Conservation (phyloP, 179 eudicot species). For the Patellifolia procumbens region DNA sequence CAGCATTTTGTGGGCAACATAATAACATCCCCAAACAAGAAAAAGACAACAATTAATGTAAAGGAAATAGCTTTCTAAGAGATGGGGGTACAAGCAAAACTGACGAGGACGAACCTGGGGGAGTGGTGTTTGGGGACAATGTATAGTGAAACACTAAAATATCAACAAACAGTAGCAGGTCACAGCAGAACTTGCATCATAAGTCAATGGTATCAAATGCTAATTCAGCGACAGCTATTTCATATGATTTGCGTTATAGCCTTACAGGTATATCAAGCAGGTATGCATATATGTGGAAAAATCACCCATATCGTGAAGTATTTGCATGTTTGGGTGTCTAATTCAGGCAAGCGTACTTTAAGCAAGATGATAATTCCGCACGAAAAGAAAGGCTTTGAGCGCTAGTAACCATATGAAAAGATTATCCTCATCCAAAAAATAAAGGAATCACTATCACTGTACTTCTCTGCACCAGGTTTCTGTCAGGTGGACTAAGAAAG, state of each 20-base stretch:
- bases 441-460: background rate
- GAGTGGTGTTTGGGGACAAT: background rate
- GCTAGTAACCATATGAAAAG: background rate
- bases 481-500: background rate
- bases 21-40: background rate
- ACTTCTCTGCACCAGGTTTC: background rate
- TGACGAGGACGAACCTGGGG: background rate
- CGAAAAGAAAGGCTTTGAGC: background rate
- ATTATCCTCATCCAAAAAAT: background rate
- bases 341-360: background rate
- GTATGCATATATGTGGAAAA: background rate
- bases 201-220: slow-evolving; percentile 7
- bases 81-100: background rate
- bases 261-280: background rate
- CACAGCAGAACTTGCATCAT: background rate
- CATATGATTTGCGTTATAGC: background rate
- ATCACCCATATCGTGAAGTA: background rate
- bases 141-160: background rate
- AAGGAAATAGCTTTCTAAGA: background rate
- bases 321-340: background rate
- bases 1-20: background rate
- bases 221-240: background rate
- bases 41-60: background rate
- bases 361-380: background rate
- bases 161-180: background rate